Evolutionary conservation across 1,284 basidiomycete genomes (phyloP).

Genomic region (Moesziomyces parantarcticus): DNA sequence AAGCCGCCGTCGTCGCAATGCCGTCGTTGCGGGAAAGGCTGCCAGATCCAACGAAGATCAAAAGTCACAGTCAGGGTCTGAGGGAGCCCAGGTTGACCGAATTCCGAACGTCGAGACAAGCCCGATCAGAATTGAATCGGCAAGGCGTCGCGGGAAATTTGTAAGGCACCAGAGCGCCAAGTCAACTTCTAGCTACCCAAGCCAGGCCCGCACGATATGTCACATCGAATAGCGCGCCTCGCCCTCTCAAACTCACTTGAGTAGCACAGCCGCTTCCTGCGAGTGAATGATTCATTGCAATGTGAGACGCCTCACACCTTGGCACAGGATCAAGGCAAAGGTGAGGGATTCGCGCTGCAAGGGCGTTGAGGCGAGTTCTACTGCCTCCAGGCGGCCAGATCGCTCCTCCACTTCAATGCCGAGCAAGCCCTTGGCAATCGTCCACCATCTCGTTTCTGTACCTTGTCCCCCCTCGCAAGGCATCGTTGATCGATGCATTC

Average conservation of each 20-base stretch:
- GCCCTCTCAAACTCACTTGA: not conserved
- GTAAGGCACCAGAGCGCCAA: not conserved
- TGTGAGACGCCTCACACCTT: not conserved
- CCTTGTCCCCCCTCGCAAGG: not conserved
- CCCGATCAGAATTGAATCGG: not conserved
- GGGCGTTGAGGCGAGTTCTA: not conserved
- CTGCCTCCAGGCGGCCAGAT: too few relatives aligned
- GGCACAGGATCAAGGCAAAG: not conserved
- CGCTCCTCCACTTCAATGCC: too few relatives aligned
- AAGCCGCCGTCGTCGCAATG: not conserved
- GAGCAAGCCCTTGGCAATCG: too few relatives aligned
- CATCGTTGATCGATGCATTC: slow-evolving; percentile 35
- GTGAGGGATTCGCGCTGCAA: not conserved
- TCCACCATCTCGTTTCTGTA: not conserved
- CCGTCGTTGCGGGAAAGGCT: not conserved
- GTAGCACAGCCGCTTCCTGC: too few relatives aligned
- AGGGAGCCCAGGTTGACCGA: not conserved
- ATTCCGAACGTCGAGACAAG: not conserved
- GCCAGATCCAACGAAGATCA: not conserved
- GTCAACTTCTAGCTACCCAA: slow-evolving; percentile 3
- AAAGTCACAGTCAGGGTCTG: not conserved
- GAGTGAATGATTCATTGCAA: too few relatives aligned
- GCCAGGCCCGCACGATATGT: slow-evolving; percentile 23
- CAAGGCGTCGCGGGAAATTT: not conserved
- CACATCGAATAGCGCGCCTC: slow-evolving; percentile 34